Evolutionary conservation across 2,329 filamentous ascomycete species (phyloP), one percentile per base, ranked within the genome.

Genomic region (Ophiocordyceps sinensis): DNA sequence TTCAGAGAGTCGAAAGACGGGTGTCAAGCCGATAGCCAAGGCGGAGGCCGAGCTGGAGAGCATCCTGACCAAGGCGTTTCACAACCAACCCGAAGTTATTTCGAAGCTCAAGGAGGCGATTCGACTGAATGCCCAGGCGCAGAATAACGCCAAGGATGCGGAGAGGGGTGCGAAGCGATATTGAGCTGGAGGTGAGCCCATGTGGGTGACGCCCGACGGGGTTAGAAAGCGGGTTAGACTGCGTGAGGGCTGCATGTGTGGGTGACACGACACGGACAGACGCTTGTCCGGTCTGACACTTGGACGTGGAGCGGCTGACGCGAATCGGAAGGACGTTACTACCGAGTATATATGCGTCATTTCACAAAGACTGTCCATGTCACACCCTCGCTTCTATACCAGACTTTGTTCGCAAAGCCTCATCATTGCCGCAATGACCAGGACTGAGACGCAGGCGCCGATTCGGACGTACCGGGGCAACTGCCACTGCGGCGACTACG

Each of bases 41-140:
- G 62, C 73, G 4, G 71, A 75, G 53, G 65, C 63, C 38, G 75
- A 78, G 49, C 57, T 81, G 37, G 71, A 77, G 39, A 65, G 61
- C 43, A 61, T 73, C 43, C 58, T 88, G 36, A 60, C 70, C 42
- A 65, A 62, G 32, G 75, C 73, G 3, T 80, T 81, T 50, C 67
- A 70, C 43, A 70, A 67, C 34, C 73, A 77, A 55, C 70, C 70
- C 0, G 74, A 78, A 51, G 72, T 78, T 11, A 63, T 75, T 39
- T 63, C 58, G 9, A 77, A 77, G 58, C 57, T 80, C 40, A 75
- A 75, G 52, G 74, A 79, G 54, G 75, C 76, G 1, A 74, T 78
- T 44, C 63, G 70, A 51, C 66, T 74, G 43, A 73, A 74, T 46
- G 67, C 68, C 12, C 62, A 72, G 45, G 71, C 70, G 40, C 68